Evolutionary conservation across 257 asterid genomes (phyloP).

Genomic region (Ilex aquifolium): DNA sequence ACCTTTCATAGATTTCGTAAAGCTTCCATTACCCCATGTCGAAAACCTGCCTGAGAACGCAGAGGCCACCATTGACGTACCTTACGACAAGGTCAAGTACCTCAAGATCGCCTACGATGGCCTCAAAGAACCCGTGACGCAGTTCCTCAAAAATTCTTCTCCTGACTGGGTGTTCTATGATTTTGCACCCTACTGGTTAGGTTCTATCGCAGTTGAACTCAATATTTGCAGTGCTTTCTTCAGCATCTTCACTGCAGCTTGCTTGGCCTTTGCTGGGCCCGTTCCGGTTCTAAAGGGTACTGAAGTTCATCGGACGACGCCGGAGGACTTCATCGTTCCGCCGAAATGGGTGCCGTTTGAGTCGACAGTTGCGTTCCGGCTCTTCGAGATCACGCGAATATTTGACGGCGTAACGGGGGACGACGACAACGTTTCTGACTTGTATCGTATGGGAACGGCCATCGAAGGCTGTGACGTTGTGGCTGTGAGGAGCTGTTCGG

Average conservation of each 20-base stretch:
- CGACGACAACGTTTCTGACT: conserved; percentile 13
- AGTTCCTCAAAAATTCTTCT: conserved; percentile 8
- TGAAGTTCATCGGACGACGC: conserved; percentile 7
- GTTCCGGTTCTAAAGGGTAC: conserved; percentile 4
- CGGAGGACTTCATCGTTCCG: conserved; percentile 19
- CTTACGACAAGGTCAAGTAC: conserved; percentile 19
- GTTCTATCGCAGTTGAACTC: conserved; percentile 12
- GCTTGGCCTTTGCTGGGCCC: conserved; percentile 11
- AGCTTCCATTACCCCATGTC: conserved; percentile 30
- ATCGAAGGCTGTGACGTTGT: conserved; percentile 3
- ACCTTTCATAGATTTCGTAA: conserved; percentile 23
- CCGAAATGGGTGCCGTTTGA: conserved; percentile 28
- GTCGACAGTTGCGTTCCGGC: conserved; percentile 14
- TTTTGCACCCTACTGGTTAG: conserved; percentile 27
- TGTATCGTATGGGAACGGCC: background rate
- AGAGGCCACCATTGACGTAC: conserved; percentile 29
- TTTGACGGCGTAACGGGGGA: background rate
- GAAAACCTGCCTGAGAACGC: conserved; percentile 21
- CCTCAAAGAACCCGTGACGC: conserved; percentile 16
- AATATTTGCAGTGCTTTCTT: conserved; percentile 8
- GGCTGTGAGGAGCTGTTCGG: conserved; percentile 16
- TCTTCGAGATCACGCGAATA: conserved; percentile 13
- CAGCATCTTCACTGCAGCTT: conserved; percentile 7
- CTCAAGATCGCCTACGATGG: conserved; percentile 31
- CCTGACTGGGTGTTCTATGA: conserved; percentile 35